Percentiles rank a stretch among this genome's conserved stretches.
phyloP scores from a whole-genome alignment of 345 rosid species.

The Litchi chinensis region DNA sequence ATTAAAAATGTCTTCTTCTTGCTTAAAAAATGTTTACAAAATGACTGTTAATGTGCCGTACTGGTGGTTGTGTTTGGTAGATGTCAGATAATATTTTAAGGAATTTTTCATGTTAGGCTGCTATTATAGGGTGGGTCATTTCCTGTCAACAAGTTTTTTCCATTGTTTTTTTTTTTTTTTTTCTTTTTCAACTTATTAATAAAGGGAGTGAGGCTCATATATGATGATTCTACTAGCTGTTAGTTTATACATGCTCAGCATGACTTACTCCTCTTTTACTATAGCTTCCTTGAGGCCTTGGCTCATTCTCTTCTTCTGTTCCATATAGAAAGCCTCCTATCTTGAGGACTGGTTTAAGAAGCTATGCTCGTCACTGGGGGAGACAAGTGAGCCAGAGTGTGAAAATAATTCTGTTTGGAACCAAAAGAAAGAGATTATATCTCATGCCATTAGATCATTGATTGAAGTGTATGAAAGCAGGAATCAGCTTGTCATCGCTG shows the following conservation, averaged over 20 bases:
- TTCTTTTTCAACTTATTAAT: neutral
- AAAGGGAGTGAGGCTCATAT: neutral
- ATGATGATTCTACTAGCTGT: neutral
- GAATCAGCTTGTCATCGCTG: constrained; percentile 34
- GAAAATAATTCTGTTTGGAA: constrained; percentile 36
- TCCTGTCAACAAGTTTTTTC: neutral
- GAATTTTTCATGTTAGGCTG: constrained; percentile 5
- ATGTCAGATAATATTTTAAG: neutral
- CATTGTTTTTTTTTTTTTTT: neutral
- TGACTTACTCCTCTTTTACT: neutral
- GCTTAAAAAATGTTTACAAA: neutral
- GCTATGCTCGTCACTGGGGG: constrained; percentile 55
- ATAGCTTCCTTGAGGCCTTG: constrained; percentile 10
- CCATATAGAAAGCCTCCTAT: constrained; percentile 62
- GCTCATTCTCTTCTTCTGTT: constrained; percentile 20
- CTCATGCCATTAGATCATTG: constrained; percentile 63
- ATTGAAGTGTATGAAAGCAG: constrained; percentile 44
- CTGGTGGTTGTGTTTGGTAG: neutral
- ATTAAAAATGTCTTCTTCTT: neutral
- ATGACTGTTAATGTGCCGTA: neutral
- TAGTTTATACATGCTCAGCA: neutral
- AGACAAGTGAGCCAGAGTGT: constrained; percentile 33
- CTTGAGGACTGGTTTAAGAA: constrained; percentile 89
- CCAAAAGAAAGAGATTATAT: constrained; percentile 76
- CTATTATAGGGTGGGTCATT: neutral